Evolutionary conservation across 306 rosid genomes (phyloP), one percentile per base, ranked within the genome.

Genomic region (Cicer arietinum): DNA sequence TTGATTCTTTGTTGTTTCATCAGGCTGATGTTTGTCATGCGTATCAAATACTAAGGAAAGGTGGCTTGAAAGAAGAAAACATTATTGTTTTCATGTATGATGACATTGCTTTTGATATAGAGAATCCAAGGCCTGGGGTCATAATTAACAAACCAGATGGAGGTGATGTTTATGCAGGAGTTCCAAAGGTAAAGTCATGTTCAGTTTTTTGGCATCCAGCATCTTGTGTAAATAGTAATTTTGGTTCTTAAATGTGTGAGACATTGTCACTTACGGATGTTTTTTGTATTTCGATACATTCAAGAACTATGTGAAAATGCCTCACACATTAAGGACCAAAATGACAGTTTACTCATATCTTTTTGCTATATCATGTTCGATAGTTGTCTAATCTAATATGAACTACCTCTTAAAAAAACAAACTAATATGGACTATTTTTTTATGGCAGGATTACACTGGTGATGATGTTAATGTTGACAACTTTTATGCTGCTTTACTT

Each of bases 21-120:
- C 83, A 95, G 99, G 85, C 99, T 13, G 99, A 95, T 82, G 78
- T 95, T 73, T 95, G 96, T 25, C 99, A 95, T 75, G 99, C 99
- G 10, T 95, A 95, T 83, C 98, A 95, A 89, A 69, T 89, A 56
- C 66, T 95, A 88, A 90, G 71, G 82, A 85, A 80, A 76, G 94
- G 92, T 22, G 99, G 99, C 4, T 66, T 95, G 80, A 95, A 89
- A 80, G 99, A 95, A 43, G 99, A 95, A 70, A 95, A 95, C 71
- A 92, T 95, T n/a, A 40, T 95, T n/a, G 99, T 95, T 37, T 92
- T 95, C 84, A 90, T 95, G 99, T 95, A 90, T 48, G 97, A 95
- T 77, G 98, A 95, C 81, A 90, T 95, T 59, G 98, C 99, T 75
- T 83, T 4, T 43, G 71, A 90, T 62, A 81, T 54, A 54, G 96